Evolutionary conservation across 192 early-diverging fungal species (phyloP), one percentile per base, ranked within the genome.

Genomic region (Borealophlyctis nickersoniae): DNA sequence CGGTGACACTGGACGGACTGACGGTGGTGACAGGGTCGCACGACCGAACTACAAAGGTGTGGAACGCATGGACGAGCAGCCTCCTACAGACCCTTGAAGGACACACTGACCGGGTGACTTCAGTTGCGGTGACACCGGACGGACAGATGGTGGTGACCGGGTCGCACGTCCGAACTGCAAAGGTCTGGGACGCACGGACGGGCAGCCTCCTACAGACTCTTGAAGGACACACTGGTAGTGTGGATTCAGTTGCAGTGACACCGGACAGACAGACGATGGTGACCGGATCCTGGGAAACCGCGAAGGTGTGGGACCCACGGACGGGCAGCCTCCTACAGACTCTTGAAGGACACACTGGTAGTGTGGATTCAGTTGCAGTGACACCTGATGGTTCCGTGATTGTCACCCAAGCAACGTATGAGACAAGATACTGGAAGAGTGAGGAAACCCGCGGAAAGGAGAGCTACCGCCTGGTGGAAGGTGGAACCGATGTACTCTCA

Each of bases 141-240:
- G n/a, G 2, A 28, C 9, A 34, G n/a, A 36, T 35, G 2, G 51
- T 60, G 13, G 34, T 62, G 9, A 60, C 67, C 22, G 67, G 67
- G 34, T 63, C 60, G 24, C 0, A 0, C 0, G 67, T 62, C 36
- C 22, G 11, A 2, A 54, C 60, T 0, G 51, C 60, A 14, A 69
- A 62, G 32, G 22, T 69, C 29, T 69, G 67, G 67, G 31, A 60
- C 4, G 63, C 63, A 9, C 7, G 32, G 2, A 69, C 70, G 13
- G 76, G 76, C 4, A 55, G 48, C 22, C 60, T 50, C 7, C 27
- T 71, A 19, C 13, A 52, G 4, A 82, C 67, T 19, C 53, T 74
- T 7, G 60, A 63, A 22, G 94, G 93, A 0, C 94, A 96, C 57
- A 79, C 87, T 0, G 91, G 92, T 69, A 82, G 90, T 81, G 90